Conservation (phyloP, 371 early-diverging fungal species). For the Mortierella sp. region DNA sequence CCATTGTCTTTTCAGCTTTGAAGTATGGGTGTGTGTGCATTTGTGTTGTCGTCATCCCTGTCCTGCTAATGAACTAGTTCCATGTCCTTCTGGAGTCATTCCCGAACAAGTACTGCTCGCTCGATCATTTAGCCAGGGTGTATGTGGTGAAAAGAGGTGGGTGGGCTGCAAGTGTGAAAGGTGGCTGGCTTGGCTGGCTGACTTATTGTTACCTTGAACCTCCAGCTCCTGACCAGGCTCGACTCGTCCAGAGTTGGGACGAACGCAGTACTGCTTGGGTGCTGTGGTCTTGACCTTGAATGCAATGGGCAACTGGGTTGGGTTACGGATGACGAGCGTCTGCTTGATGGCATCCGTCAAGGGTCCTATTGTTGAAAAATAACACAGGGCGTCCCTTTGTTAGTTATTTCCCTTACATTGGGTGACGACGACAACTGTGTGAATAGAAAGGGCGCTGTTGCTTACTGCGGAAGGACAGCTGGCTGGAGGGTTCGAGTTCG, state of each 20-base stretch:
- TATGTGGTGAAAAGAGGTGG: too few relatives aligned
- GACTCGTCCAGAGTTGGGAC: constrained; percentile 94
- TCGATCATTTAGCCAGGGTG: too few relatives aligned
- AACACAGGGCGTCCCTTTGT: not conserved
- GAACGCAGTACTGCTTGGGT: constrained; percentile 97
- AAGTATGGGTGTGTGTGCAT: too few relatives aligned
- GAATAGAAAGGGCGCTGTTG: not conserved
- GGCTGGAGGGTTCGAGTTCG: constrained; percentile 65
- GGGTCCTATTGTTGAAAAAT: constrained; percentile 73
- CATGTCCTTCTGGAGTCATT: too few relatives aligned
- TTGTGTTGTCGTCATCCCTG: constrained; percentile 11
- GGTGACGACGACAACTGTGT: not conserved
- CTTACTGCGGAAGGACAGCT: constrained; percentile 73
- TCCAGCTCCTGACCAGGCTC: constrained; percentile 79
- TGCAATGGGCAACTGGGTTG: constrained; percentile 75
- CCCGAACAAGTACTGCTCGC: too few relatives aligned
- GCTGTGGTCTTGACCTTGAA: constrained; percentile 99
- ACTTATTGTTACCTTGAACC: constrained; percentile 75
- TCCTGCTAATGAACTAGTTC: not conserved
- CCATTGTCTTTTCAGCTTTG: not conserved
- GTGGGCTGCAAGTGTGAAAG: not conserved
- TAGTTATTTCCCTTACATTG: not conserved
- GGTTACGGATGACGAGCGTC: constrained; percentile 77
- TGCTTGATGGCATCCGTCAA: constrained; percentile 77
- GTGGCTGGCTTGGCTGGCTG: not conserved